These are phyloP conservation scores for Aspergillus olivimuriae DNA, from an alignment of 495 filamentous ascomycete genomes.

Conservation along the genomic window DNA sequence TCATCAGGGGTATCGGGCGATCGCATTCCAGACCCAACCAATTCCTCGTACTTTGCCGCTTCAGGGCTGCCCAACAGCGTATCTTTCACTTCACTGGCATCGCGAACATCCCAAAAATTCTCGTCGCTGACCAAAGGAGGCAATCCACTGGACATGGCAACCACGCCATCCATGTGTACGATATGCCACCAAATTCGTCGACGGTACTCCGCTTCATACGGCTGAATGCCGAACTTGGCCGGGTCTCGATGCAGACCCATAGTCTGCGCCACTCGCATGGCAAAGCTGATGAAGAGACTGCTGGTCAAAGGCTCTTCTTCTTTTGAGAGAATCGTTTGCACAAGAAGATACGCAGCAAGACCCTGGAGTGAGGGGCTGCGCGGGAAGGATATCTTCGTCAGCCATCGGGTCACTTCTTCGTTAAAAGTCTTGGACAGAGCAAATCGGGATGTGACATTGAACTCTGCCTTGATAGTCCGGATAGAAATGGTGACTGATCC, in stretches of 20 bases:
- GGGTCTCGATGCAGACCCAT: constrained; percentile 71
- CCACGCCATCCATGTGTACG: constrained; percentile 54
- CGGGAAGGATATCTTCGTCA: constrained; percentile 40
- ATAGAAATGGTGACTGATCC: constrained; percentile 42
- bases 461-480: constrained; percentile 38
- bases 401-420: constrained; percentile 38
- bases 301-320: constrained; percentile 44
- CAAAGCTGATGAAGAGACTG: constrained; percentile 47
- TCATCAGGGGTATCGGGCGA: constrained; percentile 39
- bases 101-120: constrained; percentile 42
- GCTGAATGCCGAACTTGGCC: constrained; percentile 54
- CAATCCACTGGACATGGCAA: constrained; percentile 43
- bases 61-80: constrained; percentile 34
- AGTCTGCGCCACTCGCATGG: constrained; percentile 61
- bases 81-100: constrained; percentile 42
- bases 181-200: constrained; percentile 71
- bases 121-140: constrained; percentile 40
- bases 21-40: constrained; percentile 26
- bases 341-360: constrained; percentile 38
- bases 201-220: constrained; percentile 63
- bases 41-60: constrained; percentile 31
- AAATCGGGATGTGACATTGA: constrained; percentile 29
- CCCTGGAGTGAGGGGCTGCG: constrained; percentile 40
- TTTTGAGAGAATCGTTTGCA: constrained; percentile 41
- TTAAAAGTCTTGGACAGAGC: constrained; percentile 32